phyloP scores from a whole-genome alignment of 208 protist species.

The Crithidia fasciculata region DNA sequence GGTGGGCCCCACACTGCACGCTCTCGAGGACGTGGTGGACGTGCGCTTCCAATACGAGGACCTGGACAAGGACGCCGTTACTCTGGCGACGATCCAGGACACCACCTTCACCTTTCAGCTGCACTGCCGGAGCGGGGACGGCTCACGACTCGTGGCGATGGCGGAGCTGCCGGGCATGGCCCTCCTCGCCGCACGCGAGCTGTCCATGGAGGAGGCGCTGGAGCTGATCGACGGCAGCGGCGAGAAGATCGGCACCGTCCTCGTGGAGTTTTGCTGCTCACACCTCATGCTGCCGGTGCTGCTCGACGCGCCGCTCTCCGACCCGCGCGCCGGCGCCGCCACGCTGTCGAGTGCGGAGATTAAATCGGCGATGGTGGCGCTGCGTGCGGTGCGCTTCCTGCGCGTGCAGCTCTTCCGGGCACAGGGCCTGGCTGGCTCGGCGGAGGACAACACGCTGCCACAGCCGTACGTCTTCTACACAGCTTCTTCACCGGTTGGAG shows the following conservation, averaged over 20 bases:
- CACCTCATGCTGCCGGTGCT: slow-evolving; percentile 78
- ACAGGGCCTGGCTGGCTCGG: slow-evolving; percentile 33
- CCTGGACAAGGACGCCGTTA: slow-evolving; percentile 62
- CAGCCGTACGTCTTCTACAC: slow-evolving; percentile 92
- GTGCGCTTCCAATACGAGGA: slow-evolving; percentile 76
- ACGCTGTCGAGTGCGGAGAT: slow-evolving; percentile 46
- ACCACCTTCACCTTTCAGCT: slow-evolving; percentile 81
- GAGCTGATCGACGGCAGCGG: slow-evolving; percentile 57
- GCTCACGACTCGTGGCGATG: slow-evolving; percentile 71
- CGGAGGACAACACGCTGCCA: slow-evolving; percentile 29
- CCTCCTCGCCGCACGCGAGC: slow-evolving; percentile 63
- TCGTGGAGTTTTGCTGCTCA: slow-evolving; percentile 61
- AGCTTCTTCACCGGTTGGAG: slow-evolving; percentile 35
- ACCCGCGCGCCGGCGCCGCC: slow-evolving; percentile 7
- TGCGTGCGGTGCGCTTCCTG: slow-evolving; percentile 69
- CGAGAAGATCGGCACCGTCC: slow-evolving; percentile 39
- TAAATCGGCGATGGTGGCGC: slow-evolving; percentile 58
- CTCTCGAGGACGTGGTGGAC: slow-evolving; percentile 62
- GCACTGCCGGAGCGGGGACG: slow-evolving; percentile 42
- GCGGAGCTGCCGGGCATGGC: slow-evolving; percentile 66
- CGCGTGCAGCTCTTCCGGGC: slow-evolving; percentile 79
- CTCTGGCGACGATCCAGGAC: slow-evolving; percentile 50
- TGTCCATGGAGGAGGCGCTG: slow-evolving; percentile 48
- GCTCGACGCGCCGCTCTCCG: slow-evolving; percentile 35
- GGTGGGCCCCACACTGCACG: slow-evolving; percentile 71